Evolutionary conservation across 129 eudicot species (phyloP).

Genomic region (Cynara cardunculus): DNA sequence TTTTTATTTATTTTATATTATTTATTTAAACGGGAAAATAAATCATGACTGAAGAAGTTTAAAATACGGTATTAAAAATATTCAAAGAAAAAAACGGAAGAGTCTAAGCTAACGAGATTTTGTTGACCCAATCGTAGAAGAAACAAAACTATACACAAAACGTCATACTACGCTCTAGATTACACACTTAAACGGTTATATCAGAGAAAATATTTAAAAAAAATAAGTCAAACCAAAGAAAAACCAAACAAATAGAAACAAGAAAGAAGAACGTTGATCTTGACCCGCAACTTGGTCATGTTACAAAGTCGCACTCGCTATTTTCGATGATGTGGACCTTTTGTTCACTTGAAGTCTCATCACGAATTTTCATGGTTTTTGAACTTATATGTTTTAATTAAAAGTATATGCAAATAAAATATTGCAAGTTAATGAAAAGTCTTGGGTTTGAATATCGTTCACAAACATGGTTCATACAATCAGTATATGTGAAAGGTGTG

Average conservation of each 20-base stretch:
- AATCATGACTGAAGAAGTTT: neutral
- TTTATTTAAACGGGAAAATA: neutral
- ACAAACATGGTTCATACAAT: no score
- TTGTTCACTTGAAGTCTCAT: neutral
- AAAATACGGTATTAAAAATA: neutral
- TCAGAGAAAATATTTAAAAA: neutral
- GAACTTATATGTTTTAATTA: neutral
- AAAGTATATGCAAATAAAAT: neutral
- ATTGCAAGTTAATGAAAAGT: neutral
- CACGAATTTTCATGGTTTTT: neutral
- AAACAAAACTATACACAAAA: neutral
- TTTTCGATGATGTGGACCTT: neutral
- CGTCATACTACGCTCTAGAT: neutral
- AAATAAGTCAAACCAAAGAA: neutral
- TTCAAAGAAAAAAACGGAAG: neutral
- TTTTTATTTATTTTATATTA: no score
- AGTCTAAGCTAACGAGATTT: neutral
- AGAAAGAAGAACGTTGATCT: neutral
- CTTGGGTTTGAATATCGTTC: neutral
- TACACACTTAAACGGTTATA: neutral
- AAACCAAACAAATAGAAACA: neutral
- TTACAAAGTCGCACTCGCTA: neutral
- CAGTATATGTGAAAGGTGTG: no score
- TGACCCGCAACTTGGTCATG: conserved; percentile 10
- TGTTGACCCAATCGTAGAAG: neutral